These are phyloP conservation scores for Komagataella mondaviorum DNA, from an alignment of 805 yeast genomes.

Conservation along the genomic window DNA sequence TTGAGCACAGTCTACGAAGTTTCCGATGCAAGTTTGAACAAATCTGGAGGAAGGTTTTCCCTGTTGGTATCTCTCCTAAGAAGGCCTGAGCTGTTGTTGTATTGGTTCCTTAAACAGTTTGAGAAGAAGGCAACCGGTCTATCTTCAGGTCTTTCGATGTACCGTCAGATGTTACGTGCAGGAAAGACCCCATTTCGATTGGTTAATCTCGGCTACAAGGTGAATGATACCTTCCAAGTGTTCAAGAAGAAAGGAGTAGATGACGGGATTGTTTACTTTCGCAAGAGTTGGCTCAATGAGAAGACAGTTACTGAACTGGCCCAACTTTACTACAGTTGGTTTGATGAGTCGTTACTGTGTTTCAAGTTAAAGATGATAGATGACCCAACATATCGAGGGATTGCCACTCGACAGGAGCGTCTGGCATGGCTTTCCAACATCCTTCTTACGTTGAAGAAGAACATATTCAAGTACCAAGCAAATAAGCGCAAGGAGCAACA, in stretches of 20 bases:
- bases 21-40: neutral
- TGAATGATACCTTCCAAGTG: conserved; percentile 11
- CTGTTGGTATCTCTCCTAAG: conserved; percentile 12
- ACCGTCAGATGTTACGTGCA: conserved; percentile 56
- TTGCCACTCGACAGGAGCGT: conserved; percentile 44
- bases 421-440: conserved; percentile 62
- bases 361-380: conserved; percentile 37
- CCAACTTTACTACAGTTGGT: conserved; percentile 47
- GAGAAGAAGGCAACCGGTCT: conserved; percentile 26
- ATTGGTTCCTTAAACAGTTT: conserved; percentile 25
- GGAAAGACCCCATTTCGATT: conserved; percentile 58
- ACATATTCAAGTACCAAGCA: conserved; percentile 27
- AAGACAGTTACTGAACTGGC: conserved; percentile 34
- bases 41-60: conserved; percentile 8
- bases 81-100: conserved; percentile 14
- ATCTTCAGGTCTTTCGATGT: conserved; percentile 33
- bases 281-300: conserved; percentile 25
- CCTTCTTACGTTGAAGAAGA: conserved; percentile 38
- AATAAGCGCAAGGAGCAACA: conserved; percentile 36
- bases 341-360: conserved; percentile 49
- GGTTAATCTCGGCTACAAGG: conserved; percentile 20
- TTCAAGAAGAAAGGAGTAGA: conserved; percentile 7
- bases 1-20: conserved; percentile 3
- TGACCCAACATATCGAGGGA: conserved; percentile 19
- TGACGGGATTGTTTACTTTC: conserved; percentile 9